Evolutionary conservation across 768 basidiomycete species (phyloP).

Genomic region (Paxillus ammoniavirescens): DNA sequence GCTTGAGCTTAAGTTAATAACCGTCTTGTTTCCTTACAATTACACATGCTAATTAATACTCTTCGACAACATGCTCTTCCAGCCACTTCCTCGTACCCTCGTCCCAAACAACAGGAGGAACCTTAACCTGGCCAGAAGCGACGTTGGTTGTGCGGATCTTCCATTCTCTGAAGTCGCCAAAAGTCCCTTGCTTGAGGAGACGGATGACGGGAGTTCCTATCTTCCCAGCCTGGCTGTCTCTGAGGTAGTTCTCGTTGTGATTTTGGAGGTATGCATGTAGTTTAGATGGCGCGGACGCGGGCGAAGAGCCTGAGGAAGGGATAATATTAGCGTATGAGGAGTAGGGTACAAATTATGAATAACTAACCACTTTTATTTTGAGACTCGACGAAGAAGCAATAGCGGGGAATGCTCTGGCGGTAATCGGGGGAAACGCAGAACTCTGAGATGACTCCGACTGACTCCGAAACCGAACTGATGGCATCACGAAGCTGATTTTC

Average conservation of each 20-base stretch:
- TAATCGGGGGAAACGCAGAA: constrained; percentile 19
- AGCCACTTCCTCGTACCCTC: constrained; percentile 15
- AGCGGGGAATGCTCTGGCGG: constrained; percentile 14
- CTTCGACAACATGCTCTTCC: constrained; percentile 11
- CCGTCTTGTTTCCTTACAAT: neutral
- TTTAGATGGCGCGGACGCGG: constrained; percentile 1
- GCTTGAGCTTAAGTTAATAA: neutral
- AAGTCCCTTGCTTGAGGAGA: constrained; percentile 18
- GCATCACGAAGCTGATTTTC: constrained; percentile 20
- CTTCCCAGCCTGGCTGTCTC: constrained; percentile 8
- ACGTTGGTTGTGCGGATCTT: constrained; percentile 13
- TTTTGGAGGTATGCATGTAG: constrained; percentile 7
- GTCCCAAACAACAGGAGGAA: constrained; percentile 15
- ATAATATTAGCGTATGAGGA: neutral
- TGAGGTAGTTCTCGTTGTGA: constrained; percentile 17
- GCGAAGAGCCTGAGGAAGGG: neutral
- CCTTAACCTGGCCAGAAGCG: constrained; percentile 20
- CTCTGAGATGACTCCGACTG: constrained; percentile 21
- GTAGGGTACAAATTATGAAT: neutral
- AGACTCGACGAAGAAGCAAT: constrained; percentile 20
- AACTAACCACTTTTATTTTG: constrained; percentile 9
- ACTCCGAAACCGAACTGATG: constrained; percentile 10
- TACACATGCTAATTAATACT: constrained; percentile 1
- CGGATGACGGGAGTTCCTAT: constrained; percentile 11
- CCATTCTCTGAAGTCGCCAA: constrained; percentile 21